Percentiles rank a stretch among this genome's conserved stretches.
Conservation (phyloP, 225 moss, liverwort and hornwort species). For the Physcomitrium patens region DNA sequence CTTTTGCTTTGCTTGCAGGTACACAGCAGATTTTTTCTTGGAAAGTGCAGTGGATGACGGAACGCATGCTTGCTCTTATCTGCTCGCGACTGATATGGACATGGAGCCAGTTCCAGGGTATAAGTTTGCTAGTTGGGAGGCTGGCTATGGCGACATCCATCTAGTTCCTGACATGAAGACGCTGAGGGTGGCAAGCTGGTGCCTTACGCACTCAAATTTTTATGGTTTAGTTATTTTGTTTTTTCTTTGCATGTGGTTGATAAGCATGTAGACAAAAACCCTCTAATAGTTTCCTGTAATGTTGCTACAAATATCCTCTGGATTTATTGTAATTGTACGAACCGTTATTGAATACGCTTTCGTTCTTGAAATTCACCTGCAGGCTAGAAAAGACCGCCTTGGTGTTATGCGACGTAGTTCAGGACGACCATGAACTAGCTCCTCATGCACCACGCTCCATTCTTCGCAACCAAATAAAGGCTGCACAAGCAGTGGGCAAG, state of each 20-base stretch:
- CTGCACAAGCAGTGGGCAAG: constrained; percentile 53
- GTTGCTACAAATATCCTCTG: too few relatives aligned
- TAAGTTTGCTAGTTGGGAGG: constrained; percentile 94
- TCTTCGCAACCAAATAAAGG: constrained; percentile 69
- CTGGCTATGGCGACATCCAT: constrained; percentile 96
- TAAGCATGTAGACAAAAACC: too few relatives aligned
- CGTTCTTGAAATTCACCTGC: not conserved
- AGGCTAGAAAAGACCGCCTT: constrained; percentile 88
- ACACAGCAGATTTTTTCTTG: constrained; percentile 80
- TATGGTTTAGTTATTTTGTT: too few relatives aligned
- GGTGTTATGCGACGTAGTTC: constrained; percentile 90
- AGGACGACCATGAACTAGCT: constrained; percentile 75
- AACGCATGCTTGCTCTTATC: constrained; percentile 92
- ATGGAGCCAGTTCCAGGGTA: constrained; percentile 98
- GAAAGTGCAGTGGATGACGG: constrained; percentile 90
- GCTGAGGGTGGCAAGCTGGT: constrained; percentile 92
- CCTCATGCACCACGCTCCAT: constrained; percentile 95
- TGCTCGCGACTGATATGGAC: constrained; percentile 94
- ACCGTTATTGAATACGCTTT: not conserved
- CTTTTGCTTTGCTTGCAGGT: constrained; percentile 40
- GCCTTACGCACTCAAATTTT: constrained; percentile 7
- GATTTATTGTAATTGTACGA: not conserved
- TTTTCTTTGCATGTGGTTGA: too few relatives aligned
- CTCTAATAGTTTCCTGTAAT: too few relatives aligned
- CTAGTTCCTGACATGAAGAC: constrained; percentile 85